Evolutionary conservation across 805 yeast genomes (phyloP), one percentile per base, ranked within the genome.

Genomic region (Suhomyces sp.): DNA sequence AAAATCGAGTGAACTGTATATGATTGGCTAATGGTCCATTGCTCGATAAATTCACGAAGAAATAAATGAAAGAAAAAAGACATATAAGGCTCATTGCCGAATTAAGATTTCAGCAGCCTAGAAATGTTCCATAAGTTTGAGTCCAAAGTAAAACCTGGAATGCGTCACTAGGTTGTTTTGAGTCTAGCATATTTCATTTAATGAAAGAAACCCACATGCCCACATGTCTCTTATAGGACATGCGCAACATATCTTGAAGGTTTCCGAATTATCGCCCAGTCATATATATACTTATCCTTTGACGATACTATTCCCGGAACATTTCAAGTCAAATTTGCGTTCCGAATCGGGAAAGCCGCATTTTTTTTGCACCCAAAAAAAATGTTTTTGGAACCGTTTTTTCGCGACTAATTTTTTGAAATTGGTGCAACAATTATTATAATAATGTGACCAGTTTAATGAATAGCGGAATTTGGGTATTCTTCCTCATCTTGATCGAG

Each of bases 341-440:
- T 37, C 41, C 41, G 6, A 19, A 37, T 37, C 17, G 22, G 41
- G 41, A 37, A 37, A 6, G 22, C 13, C n/a, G 22, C 12, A 17
- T 22, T 46, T 25, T 17, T 35, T 22, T 46, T 25, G 48, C 41
- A 33, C 41, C 48, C 43, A 35, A 37, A 45, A 24, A n/a, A 12
- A 27, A 20, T 46, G 19, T 37, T 37, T 35, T 22, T 20, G 37
- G 22, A 25, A 15, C 24, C 12, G 6, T 27, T 44, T 44, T 44
- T 27, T 31, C 33, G 47, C 39, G 29, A 31, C 24, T 20, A 13
- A 39, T 31, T 31, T n/a, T 37, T 17, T 6, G 13, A 10, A 37
- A 1, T 7, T 37, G 22, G 22, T 12, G 22, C 20, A 17, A 37
- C 21, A 37, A 37, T 37, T 37, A 8, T 37, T 6, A 15, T 35